Base-by-base conservation (phyloP, 164 flowering plant species). In the Annona cherimola region DNA sequence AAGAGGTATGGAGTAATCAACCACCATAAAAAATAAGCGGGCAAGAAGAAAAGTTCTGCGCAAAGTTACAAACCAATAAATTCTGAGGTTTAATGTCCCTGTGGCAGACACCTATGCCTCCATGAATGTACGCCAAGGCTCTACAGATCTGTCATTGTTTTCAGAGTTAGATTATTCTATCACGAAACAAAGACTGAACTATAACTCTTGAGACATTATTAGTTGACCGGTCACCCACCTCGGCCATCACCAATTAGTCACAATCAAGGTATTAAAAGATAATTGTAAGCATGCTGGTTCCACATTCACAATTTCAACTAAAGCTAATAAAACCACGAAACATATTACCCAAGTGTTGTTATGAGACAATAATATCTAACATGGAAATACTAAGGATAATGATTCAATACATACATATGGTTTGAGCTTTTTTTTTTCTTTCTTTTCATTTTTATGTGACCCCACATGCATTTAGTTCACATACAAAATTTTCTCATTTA, bases 61-160 rank as follows among this genome's bases (percentile, higher is more conserved):
- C 68, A 9, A 11, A 1, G 73, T 46, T 44, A 46, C 78, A 64
- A 73, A 87, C 91, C 87, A 87, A 73, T 41, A 87, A 73, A 79
- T 87, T 87, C 75, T 87, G 91, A 16, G 91, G 91, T 77, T 87
- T 87, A 69, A 87, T 86, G 73, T 87, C 91, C 74, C 91, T 83
- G 73, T 87, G 91, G 79, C 91, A 87, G 8, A 87, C 88, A 59
- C 89, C 87, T 45, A 83, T 75, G 65, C 83, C 77, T 14, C 84
- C 83, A 78, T 86, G 87, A 68, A 86, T 83, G 76, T 87, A 87
- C 61, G 88, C 87, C 71, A 87, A 74, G 57, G 89, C 89, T 67
- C 89, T 70, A 65, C 85, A 87, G 43, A 87, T 86, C 91, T 87
- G 86, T 50, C 71, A 71, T 42, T 44, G 19, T 44, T 43, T 5